These are phyloP conservation scores for Rhodotorula sp. DNA, from an alignment of 1,284 basidiomycete species.

Conservation along the genomic window DNA sequence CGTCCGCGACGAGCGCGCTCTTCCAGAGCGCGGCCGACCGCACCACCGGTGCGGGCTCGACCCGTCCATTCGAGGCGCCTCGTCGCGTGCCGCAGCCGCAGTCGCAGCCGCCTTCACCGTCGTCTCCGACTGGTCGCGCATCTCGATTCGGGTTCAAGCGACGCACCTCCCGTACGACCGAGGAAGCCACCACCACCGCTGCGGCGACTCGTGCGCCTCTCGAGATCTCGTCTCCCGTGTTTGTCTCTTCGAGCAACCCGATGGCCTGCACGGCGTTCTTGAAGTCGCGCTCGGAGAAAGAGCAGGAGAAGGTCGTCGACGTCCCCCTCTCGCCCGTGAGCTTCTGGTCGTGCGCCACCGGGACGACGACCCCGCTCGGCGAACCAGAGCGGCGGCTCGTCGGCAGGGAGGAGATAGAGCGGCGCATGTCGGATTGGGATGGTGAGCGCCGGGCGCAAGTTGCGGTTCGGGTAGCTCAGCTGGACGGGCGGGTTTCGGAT, in stretches of 20 bases:
- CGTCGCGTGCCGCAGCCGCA: background rate
- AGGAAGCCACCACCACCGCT: too few species aligned
- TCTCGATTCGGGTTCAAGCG: too few species aligned
- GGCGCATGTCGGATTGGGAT: conserved; percentile 1
- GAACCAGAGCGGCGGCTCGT: background rate
- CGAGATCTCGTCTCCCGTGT: too few species aligned
- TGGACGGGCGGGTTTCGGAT: background rate
- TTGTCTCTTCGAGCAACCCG: too few species aligned
- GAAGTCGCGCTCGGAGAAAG: too few species aligned
- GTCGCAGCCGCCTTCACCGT: background rate
- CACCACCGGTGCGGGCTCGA: background rate
- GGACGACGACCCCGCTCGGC: background rate
- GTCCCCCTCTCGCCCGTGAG: background rate
- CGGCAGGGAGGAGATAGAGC: background rate
- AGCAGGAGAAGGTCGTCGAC: background rate
- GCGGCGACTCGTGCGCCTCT: too few species aligned
- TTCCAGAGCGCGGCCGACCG: background rate
- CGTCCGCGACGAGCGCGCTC: background rate
- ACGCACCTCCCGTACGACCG: too few species aligned
- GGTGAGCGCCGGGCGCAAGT: background rate
- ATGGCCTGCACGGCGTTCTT: too few species aligned
- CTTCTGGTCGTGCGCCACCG: background rate
- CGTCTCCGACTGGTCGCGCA: background rate
- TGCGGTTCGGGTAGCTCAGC: background rate
- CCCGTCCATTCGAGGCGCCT: too few species aligned